Percentiles rank a stretch among this genome's conserved stretches.
phyloP scores from a whole-genome alignment of 768 basidiomycete species.

The Kwoniella dejecticola region DNA sequence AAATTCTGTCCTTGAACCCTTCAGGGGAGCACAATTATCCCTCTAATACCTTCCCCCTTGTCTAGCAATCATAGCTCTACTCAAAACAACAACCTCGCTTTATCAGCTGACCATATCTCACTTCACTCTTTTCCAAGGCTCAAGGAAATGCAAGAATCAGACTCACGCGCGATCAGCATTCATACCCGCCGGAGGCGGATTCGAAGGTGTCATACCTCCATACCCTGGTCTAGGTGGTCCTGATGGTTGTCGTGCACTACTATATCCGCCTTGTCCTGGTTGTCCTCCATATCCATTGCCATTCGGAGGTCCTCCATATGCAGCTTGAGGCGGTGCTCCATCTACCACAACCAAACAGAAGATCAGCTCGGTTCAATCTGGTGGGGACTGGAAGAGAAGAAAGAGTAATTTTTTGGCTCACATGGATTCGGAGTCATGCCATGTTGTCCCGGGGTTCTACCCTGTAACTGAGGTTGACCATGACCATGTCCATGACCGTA shows the following conservation, averaged over 20 bases:
- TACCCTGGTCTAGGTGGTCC: constrained; percentile 5
- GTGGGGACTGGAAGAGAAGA: too few species aligned
- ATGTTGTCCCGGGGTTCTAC: constrained; percentile 37
- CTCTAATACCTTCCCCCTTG: constrained; percentile 35
- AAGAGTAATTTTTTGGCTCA: constrained; percentile 28
- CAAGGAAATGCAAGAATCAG: not conserved
- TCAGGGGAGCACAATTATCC: too few species aligned
- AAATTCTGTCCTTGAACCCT: too few species aligned
- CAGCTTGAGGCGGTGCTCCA: constrained; percentile 16
- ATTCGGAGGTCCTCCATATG: constrained; percentile 16
- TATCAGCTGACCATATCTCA: too few species aligned
- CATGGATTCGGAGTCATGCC: constrained; percentile 49
- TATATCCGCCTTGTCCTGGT: not conserved
- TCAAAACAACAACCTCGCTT: constrained; percentile 2
- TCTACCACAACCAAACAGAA: not conserved
- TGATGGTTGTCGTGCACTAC: too few species aligned
- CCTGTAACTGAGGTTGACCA: constrained; percentile 8
- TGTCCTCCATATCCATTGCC: constrained; percentile 17
- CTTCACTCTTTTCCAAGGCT: too few species aligned
- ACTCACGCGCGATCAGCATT: constrained; percentile 51
- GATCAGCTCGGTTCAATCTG: too few species aligned
- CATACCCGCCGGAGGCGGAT: constrained; percentile 31
- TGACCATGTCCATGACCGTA: too few species aligned
- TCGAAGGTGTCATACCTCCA: constrained; percentile 16
- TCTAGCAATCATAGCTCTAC: constrained; percentile 45